These are phyloP conservation scores for Phyllosticta paracitricarpa DNA, from an alignment of 2,329 filamentous ascomycete genomes.

Conservation along the genomic window DNA sequence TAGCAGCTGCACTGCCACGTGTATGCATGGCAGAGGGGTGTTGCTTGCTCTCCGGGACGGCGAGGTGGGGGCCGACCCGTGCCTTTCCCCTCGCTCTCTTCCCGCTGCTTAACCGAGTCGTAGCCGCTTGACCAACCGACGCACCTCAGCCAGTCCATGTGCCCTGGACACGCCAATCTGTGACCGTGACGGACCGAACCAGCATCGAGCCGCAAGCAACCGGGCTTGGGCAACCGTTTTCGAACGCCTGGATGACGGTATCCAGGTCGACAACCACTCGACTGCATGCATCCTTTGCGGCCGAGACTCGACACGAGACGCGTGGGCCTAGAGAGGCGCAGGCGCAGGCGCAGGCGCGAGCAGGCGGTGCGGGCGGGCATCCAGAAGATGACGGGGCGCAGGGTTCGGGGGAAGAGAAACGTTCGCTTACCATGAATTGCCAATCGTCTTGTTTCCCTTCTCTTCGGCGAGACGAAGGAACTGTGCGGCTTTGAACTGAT, in stretches of 20 bases:
- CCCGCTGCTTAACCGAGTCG: constrained; percentile 4
- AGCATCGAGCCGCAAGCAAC: neutral
- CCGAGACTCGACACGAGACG: neutral
- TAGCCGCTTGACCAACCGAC: neutral
- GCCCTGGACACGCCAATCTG: neutral
- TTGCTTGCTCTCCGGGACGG: neutral
- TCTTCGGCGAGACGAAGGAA: constrained; percentile 89
- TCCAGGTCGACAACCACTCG: neutral
- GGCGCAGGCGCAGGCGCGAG: neutral
- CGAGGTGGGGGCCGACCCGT: constrained; percentile 10
- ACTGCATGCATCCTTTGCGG: neutral
- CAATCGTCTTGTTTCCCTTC: constrained; percentile 79
- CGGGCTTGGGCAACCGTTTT: neutral
- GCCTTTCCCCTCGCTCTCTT: constrained; percentile 1
- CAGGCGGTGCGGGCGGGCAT: neutral
- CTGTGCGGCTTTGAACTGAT: constrained; percentile 68
- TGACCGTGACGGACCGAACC: neutral
- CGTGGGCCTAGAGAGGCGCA: neutral
- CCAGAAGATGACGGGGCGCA: constrained; percentile 1
- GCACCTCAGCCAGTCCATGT: constrained; percentile 2
- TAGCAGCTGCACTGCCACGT: constrained; percentile 11
- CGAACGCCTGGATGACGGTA: neutral
- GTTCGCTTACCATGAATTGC: constrained; percentile 80
- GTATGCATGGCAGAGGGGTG: constrained; percentile 8
- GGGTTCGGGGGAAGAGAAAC: constrained; percentile 10